Conservation (phyloP, 441 rosid genomes). For the Syzygium malaccense region DNA sequence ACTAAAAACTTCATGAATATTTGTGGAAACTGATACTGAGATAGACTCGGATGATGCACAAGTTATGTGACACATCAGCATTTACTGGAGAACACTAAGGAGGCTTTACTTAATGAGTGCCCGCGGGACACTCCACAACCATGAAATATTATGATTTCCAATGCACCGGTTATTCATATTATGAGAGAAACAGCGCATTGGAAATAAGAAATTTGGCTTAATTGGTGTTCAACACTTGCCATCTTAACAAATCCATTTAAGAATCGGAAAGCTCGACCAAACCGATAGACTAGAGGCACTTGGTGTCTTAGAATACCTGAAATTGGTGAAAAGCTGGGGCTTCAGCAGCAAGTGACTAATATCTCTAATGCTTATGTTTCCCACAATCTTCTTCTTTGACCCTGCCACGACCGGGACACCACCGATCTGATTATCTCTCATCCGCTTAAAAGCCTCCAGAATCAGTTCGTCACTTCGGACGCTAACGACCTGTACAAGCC, state of each 20-base stretch:
- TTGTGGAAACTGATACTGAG: neutral
- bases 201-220: neutral
- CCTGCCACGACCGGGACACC: slow-evolving; percentile 72
- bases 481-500: slow-evolving; percentile 41
- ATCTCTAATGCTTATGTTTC: slow-evolving; percentile 68
- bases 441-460: slow-evolving; percentile 44
- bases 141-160: neutral
- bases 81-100: neutral
- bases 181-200: neutral
- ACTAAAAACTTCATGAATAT: neutral
- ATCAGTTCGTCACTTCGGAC: slow-evolving; percentile 49
- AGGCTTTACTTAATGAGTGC: neutral
- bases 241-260: neutral
- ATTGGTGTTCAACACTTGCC: neutral
- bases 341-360: slow-evolving; percentile 36
- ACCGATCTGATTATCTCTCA: slow-evolving; percentile 71
- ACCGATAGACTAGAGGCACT: neutral
- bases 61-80: neutral
- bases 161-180: neutral
- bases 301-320: neutral
- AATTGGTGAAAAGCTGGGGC: slow-evolving; percentile 1
- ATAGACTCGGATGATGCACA: neutral
- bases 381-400: slow-evolving; percentile 43
- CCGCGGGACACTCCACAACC: neutral
- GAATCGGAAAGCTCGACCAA: neutral